These are phyloP conservation scores for Discostella stelligeroides DNA, from an alignment of 108 stramenopile genomes.

Conservation along the genomic window DNA sequence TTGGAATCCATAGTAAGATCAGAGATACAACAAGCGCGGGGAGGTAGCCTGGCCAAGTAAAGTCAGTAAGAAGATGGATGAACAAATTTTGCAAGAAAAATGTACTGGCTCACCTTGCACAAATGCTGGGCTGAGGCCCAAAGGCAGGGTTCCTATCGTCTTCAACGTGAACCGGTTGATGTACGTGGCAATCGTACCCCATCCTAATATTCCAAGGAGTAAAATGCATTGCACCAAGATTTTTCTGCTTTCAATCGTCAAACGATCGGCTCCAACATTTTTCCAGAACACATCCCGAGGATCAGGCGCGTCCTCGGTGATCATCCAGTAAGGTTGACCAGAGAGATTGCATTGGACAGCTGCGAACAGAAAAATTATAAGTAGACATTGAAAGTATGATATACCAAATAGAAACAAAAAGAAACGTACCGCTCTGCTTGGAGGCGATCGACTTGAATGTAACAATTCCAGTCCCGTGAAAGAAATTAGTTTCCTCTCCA, in stretches of 20 bases:
- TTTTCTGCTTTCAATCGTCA: slow-evolving; percentile 44
- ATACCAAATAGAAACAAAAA: slow-evolving; percentile 9
- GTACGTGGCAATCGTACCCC: slow-evolving; percentile 42
- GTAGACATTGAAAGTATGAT: slow-evolving; percentile 5
- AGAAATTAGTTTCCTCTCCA: slow-evolving; percentile 17
- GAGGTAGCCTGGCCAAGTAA: slow-evolving; percentile 35
- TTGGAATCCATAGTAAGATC: slow-evolving; percentile 49
- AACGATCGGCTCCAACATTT: slow-evolving; percentile 45
- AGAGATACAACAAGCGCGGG: slow-evolving; percentile 49
- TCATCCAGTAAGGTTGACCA: slow-evolving; percentile 41
- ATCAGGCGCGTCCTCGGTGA: slow-evolving; percentile 55
- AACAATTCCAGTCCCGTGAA: slow-evolving; percentile 56
- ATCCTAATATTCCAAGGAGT: slow-evolving; percentile 34
- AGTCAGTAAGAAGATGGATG: slow-evolving; percentile 16
- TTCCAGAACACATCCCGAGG: slow-evolving; percentile 61
- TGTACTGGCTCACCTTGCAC: slow-evolving; percentile 2
- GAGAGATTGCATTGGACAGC: slow-evolving; percentile 56
- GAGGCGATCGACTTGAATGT: slow-evolving; percentile 57
- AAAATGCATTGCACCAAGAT: slow-evolving; percentile 40
- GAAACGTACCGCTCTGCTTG: slow-evolving; percentile 63
- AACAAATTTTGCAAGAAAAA: not conserved
- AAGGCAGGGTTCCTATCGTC: not conserved
- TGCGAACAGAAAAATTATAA: not conserved
- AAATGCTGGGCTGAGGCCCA: too few species aligned
- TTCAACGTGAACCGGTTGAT: slow-evolving; percentile 2